Conservation (phyloP, 2,329 filamentous ascomycete genomes). For the Dendrostoma leiphaemia region DNA sequence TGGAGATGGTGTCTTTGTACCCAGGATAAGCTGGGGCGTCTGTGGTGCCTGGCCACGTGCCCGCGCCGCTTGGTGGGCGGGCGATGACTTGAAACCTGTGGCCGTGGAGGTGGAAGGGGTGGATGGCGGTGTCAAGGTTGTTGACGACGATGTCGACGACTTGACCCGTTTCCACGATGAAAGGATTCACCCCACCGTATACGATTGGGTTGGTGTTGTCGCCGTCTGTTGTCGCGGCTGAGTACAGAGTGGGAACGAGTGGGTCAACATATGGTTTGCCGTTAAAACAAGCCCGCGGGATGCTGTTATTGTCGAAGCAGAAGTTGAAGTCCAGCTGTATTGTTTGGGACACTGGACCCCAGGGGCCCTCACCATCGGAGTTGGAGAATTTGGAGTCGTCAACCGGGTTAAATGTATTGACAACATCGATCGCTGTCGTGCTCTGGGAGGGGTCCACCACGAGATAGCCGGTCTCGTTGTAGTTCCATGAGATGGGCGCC, state of each 20-base stretch:
- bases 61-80: slow-evolving; percentile 33
- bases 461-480: slow-evolving; percentile 44
- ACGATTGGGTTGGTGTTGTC: slow-evolving; percentile 39
- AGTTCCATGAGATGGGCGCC: slow-evolving; percentile 26
- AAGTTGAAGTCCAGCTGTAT: slow-evolving; percentile 57
- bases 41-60: slow-evolving; percentile 34
- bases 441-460: slow-evolving; percentile 33
- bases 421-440: slow-evolving; percentile 27
- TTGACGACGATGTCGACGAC: slow-evolving; percentile 49
- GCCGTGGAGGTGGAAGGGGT: slow-evolving; percentile 55
- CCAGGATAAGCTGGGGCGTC: slow-evolving; percentile 28
- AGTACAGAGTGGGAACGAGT: slow-evolving; percentile 70
- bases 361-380: slow-evolving; percentile 47
- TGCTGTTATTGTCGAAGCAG: slow-evolving; percentile 59
- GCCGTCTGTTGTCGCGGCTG: slow-evolving; percentile 57
- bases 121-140: slow-evolving; percentile 44
- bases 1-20: slow-evolving; percentile 35
- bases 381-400: slow-evolving; percentile 63
- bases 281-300: slow-evolving; percentile 63
- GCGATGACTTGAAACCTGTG: slow-evolving; percentile 55
- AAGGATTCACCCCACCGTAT: slow-evolving; percentile 43
- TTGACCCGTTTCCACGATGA: slow-evolving; percentile 35
- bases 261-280: slow-evolving; percentile 65
- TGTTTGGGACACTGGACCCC: slow-evolving; percentile 51
- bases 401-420: slow-evolving; percentile 46